phyloP scores from a whole-genome alignment of 2,329 filamentous ascomycete species.

The Talaromyces amestolkiae region DNA sequence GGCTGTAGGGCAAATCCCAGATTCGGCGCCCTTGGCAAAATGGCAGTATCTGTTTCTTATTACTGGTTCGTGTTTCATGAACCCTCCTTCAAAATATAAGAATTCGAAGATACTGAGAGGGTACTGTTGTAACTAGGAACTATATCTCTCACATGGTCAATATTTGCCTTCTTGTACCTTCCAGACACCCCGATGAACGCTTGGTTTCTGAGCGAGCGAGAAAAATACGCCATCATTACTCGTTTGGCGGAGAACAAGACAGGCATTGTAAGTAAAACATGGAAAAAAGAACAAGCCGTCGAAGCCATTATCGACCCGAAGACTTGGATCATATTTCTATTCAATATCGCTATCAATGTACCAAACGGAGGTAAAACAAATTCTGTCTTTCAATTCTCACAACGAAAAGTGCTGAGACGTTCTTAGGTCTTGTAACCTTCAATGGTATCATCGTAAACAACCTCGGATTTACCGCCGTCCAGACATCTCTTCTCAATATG shows the following conservation, averaged over 20 bases:
- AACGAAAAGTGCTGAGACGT: not conserved
- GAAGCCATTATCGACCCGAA: constrained; percentile 37
- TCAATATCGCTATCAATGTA: constrained; percentile 36
- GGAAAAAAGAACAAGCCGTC: constrained; percentile 31
- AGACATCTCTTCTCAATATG: constrained; percentile 39
- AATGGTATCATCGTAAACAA: constrained; percentile 40
- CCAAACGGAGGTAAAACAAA: constrained; percentile 31
- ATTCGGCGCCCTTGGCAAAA: constrained; percentile 41
- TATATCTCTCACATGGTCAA: constrained; percentile 51
- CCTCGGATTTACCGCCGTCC: constrained; percentile 37
- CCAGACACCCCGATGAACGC: constrained; percentile 48
- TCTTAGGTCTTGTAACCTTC: constrained; percentile 35
- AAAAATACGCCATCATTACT: constrained; percentile 50
- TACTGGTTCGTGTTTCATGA: constrained; percentile 36
- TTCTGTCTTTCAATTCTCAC: not conserved
- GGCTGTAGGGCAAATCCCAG: constrained; percentile 54
- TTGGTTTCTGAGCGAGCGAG: constrained; percentile 55
- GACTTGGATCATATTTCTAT: constrained; percentile 37
- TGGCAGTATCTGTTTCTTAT: constrained; percentile 61
- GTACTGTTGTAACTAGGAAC: constrained; percentile 20
- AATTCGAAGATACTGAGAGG: not conserved
- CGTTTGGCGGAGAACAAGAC: constrained; percentile 40
- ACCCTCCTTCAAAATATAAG: not conserved
- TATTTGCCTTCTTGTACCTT: constrained; percentile 48
- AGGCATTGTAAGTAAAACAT: constrained; percentile 34